Evolutionary conservation across 1,139 yeast genomes (phyloP), one percentile per base, ranked within the genome.

Genomic region (Kodamaea arcana): DNA sequence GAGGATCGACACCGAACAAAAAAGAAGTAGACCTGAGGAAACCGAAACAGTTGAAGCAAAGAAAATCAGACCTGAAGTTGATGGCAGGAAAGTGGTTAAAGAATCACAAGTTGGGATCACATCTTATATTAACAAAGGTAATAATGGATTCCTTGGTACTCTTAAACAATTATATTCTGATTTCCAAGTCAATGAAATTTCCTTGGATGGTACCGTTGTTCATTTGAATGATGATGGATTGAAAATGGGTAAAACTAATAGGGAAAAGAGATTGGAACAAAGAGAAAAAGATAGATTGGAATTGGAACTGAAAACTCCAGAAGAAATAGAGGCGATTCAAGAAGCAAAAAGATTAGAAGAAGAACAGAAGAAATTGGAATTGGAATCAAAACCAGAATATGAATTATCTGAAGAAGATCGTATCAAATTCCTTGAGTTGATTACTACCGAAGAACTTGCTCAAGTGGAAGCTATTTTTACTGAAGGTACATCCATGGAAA

Each of bases 121-220:
- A 1, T 75, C 77, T 37, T 88, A 67, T 50, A 62, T 87, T 26
- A 78, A 80, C 32, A 52, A 45, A 15, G 42, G 43, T n/a, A 56
- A 68, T 8, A 62, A 72, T 3, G 95, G 96, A 2, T 87, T 92
- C 45, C 58, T 58, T 17, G 98, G 97, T 2, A 72, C 75, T 11
- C 69, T 92, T 47, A 92, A 92, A 57, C 94, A 85, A 51, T 70
- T 96, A 43, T 88, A 88, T 60, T 81, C 95, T n/a, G 98, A 92
- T 56, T 94, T 94, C 55, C 72, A 87, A 54, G 98, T 92, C 29
- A 87, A 88, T 56, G 98, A 94, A 58, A 82, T 92, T 41, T 83
- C 72, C 41, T 48, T 62, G 21, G 62, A 75, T 18, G 94, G 87
- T 1, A 61, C 74, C 2, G 95, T 88, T 2, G 74, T 90, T 11